Evolutionary conservation across 2,329 filamentous ascomycete genomes (phyloP).

Genomic region (Scedosporium boydii): DNA sequence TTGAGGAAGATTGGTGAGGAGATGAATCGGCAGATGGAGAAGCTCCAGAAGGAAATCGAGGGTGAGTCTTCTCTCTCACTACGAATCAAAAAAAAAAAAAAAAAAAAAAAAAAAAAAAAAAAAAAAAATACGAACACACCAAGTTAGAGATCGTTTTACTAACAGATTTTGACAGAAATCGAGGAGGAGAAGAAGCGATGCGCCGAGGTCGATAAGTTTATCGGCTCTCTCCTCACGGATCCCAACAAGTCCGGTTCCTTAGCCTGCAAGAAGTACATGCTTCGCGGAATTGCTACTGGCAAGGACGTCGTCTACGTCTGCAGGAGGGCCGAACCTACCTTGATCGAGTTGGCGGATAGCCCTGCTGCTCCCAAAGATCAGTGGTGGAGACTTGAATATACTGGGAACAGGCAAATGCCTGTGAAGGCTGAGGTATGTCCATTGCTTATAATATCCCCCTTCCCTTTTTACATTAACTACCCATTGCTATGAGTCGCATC

Average conservation of each 20-base stretch:
- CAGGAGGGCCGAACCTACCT: conserved; percentile 27
- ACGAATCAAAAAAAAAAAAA: too few species aligned
- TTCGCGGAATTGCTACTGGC: conserved; percentile 41
- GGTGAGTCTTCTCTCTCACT: background rate
- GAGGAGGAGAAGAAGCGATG: conserved; percentile 5
- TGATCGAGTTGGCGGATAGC: conserved; percentile 30
- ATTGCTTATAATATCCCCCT: background rate
- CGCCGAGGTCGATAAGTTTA: conserved; percentile 23
- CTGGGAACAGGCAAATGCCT: conserved; percentile 27
- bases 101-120: too few species aligned
- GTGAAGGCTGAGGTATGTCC: conserved; percentile 38
- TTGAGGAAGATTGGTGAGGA: conserved; percentile 17
- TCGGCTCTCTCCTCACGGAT: conserved; percentile 28
- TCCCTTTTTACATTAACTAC: too few species aligned
- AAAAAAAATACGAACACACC: too few species aligned
- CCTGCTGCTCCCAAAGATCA: conserved; percentile 27
- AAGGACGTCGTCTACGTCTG: conserved; percentile 41
- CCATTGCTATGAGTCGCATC: too few species aligned
- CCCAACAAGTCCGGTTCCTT: conserved; percentile 28
- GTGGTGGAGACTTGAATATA: conserved; percentile 46
- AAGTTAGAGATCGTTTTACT: background rate
- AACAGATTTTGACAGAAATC: conserved; percentile 2
- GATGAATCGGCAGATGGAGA: conserved; percentile 20
- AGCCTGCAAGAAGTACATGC: conserved; percentile 34
- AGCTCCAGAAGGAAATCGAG: conserved; percentile 14